These are phyloP conservation scores for Luvunga scandens DNA, from an alignment of 345 rosid genomes.

Conservation along the genomic window DNA sequence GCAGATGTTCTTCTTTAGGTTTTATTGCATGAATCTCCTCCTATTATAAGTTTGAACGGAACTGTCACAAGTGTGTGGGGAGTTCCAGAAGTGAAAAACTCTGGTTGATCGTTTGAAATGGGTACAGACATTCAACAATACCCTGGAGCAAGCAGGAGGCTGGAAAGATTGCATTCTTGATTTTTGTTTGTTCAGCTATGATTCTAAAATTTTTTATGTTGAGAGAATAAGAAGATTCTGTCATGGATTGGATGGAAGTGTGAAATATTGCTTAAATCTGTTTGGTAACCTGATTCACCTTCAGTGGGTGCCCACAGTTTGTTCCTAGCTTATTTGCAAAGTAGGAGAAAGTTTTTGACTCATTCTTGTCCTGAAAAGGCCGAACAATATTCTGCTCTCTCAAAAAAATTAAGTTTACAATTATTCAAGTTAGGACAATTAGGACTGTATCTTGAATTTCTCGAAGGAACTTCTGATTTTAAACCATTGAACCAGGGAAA, in stretches of 20 bases:
- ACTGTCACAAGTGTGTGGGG: neutral
- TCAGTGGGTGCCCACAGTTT: neutral
- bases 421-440: neutral
- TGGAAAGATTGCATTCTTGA: conserved; percentile 1
- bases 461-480: neutral
- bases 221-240: neutral
- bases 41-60: neutral
- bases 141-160: neutral
- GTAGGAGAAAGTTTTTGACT: neutral
- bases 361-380: neutral
- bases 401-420: neutral
- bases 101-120: neutral
- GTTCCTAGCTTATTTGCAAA: neutral
- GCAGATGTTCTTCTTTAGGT: neutral
- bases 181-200: neutral
- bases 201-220: neutral
- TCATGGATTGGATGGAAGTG: neutral
- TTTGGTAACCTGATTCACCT: neutral
- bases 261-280: neutral
- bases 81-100: neutral
- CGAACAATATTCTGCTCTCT: neutral
- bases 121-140: neutral
- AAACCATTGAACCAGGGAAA: neutral
- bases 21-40: neutral
- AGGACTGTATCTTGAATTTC: neutral